Evolutionary conservation across 2,329 filamentous ascomycete genomes (phyloP).

Genomic region (Xylariomycetidae sp.): DNA sequence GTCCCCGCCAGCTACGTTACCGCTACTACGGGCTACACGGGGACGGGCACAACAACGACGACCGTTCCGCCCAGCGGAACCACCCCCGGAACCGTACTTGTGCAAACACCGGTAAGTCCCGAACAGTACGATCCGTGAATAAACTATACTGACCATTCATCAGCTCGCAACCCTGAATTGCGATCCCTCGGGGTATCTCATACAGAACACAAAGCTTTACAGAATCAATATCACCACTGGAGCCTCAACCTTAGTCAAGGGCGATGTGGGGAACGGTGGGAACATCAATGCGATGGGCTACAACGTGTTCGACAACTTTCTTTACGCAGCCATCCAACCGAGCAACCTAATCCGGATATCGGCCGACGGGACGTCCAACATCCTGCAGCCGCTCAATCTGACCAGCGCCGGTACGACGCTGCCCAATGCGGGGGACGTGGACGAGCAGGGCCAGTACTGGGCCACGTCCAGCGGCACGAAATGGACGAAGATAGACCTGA

Average conservation of each 20-base stretch:
- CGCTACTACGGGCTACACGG: not conserved
- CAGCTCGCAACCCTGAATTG: constrained; percentile 6
- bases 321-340: constrained; percentile 9
- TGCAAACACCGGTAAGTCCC: constrained; percentile 6
- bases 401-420: too few relatives aligned
- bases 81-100: constrained; percentile 6
- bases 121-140: constrained; percentile 1
- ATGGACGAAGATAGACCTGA: constrained; percentile 13
- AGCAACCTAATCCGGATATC: constrained; percentile 14
- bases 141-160: constrained; percentile 7
- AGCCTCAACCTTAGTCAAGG: not conserved
- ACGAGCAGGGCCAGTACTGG: constrained; percentile 15
- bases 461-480: constrained; percentile 7
- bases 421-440: constrained; percentile 14
- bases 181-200: constrained; percentile 12
- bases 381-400: constrained; percentile 5
- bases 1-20: constrained; percentile 3
- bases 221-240: constrained; percentile 13
- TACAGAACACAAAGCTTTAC: constrained; percentile 10
- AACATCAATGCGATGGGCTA: constrained; percentile 18
- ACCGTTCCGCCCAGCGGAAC: constrained; percentile 2
- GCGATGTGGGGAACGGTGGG: constrained; percentile 6
- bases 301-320: constrained; percentile 15
- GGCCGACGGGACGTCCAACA: constrained; percentile 4
- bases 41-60: not conserved